These are phyloP conservation scores for Xylariaceae sp. DNA, from an alignment of 2,329 filamentous ascomycete genomes.

Conservation along the genomic window DNA sequence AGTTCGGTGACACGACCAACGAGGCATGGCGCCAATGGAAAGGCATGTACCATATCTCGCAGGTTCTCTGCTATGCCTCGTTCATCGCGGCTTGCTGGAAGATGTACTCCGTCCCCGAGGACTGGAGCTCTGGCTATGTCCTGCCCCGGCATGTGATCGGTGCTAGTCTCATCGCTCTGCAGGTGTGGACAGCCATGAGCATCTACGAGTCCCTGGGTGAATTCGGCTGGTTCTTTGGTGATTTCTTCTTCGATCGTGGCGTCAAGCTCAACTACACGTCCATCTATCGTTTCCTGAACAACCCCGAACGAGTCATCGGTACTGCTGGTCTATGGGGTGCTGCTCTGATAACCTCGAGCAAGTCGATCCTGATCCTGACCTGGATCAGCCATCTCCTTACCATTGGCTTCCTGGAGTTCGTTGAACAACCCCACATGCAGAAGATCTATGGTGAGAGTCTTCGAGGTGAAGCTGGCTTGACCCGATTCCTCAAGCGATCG, in stretches of 20 bases:
- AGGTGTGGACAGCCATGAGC: slow-evolving; percentile 87
- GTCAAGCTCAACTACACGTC: slow-evolving; percentile 91
- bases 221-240: slow-evolving; percentile 98
- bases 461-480: slow-evolving; percentile 81
- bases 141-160: slow-evolving; percentile 85
- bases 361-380: slow-evolving; percentile 79
- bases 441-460: slow-evolving; percentile 87
- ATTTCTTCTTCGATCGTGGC: slow-evolving; percentile 92
- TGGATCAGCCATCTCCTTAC: slow-evolving; percentile 80
- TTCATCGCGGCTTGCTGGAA: slow-evolving; percentile 94
- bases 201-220: slow-evolving; percentile 95
- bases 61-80: slow-evolving; percentile 81
- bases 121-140: slow-evolving; percentile 83
- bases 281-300: slow-evolving; percentile 97
- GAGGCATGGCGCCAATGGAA: slow-evolving; percentile 99
- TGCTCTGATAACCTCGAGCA: slow-evolving; percentile 87
- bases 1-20: slow-evolving; percentile 82
- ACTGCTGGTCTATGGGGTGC: slow-evolving; percentile 94
- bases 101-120: slow-evolving; percentile 80
- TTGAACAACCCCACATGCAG: slow-evolving; percentile 96
- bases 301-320: slow-evolving; percentile 89
- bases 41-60: slow-evolving; percentile 87
- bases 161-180: slow-evolving; percentile 71
- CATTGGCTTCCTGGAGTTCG: slow-evolving; percentile 81
- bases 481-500: slow-evolving; percentile 83